Evolutionary conservation across 2,329 filamentous ascomycete species (phyloP), one percentile per base, ranked within the genome.

Genomic region (Colletotrichum falcatum): DNA sequence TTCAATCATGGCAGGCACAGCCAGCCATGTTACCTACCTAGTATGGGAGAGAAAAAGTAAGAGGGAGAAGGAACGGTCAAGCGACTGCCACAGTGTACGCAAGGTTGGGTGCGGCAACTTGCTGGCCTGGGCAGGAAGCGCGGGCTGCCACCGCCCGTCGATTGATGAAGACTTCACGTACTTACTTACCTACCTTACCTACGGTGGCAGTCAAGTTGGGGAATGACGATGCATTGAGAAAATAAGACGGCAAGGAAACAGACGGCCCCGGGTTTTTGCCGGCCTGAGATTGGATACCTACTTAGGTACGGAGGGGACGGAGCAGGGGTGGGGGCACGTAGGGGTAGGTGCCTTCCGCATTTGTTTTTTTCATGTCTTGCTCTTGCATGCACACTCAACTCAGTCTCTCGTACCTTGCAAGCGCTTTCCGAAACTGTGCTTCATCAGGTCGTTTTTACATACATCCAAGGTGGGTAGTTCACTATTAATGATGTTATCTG

Each of bases 161-260:
- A 69, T 55, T 60, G 59, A 65, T 55, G 46, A 37, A 65, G 61
- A 69, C 54, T 14, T 9, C 16, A n/a, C n/a, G n/a, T n/a, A n/a
- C n/a, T n/a, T n/a, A n/a, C n/a, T n/a, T n/a, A n/a, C n/a, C n/a
- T n/a, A n/a, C n/a, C n/a, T n/a, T n/a, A n/a, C n/a, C n/a, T n/a
- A n/a, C n/a, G n/a, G n/a, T n/a, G n/a, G n/a, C 30, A 33, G 59
- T 26, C n/a, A 26, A 61, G 63, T 56, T 33, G 51, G 60, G 49
- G 35, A 60, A 65, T 54, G 66, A 65, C 37, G 48, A 55, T 60
- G 54, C n/a, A 20, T 51, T 9, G 42, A 67, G 42, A 39, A 18
- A 18, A 59, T 7, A 23, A 46, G 28, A 28, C 16, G 42, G 26
- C 18, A 30, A 16, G 23, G 26, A 44, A 33, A 30, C 14, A n/a